phyloP scores from a whole-genome alignment of 2,329 filamentous ascomycete species.

The Alternaria solani region DNA sequence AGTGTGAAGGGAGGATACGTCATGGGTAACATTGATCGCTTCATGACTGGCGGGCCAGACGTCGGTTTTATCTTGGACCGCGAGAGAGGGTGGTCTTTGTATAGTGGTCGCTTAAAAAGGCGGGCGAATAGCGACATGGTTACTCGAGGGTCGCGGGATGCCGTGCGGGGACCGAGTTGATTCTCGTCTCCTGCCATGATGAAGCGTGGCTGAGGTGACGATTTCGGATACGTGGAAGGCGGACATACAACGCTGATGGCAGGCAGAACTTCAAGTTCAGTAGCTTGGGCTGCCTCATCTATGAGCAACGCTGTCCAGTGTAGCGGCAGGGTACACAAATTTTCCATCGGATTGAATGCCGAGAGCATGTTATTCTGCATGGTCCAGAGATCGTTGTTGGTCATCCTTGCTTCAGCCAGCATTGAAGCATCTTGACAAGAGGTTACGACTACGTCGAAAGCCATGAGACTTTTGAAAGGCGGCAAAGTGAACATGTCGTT shows the following conservation, averaged over 20 bases:
- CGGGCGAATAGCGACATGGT: slow-evolving; percentile 54
- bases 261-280: slow-evolving; percentile 53
- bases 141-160: slow-evolving; percentile 45
- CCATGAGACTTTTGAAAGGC: slow-evolving; percentile 50
- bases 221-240: slow-evolving; percentile 34
- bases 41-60: slow-evolving; percentile 36
- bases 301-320: slow-evolving; percentile 57
- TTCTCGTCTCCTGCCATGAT: slow-evolving; percentile 59
- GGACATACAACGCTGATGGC: slow-evolving; percentile 53
- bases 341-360: slow-evolving; percentile 41
- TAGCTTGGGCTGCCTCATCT: slow-evolving; percentile 58
- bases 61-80: slow-evolving; percentile 41
- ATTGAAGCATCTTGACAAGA: slow-evolving; percentile 54
- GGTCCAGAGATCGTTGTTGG: slow-evolving; percentile 53
- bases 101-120: slow-evolving; percentile 50
- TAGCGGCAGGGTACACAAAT: slow-evolving; percentile 21
- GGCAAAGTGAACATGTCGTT: slow-evolving; percentile 55
- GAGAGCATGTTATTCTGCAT: slow-evolving; percentile 46
- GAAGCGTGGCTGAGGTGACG: slow-evolving; percentile 46
- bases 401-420: slow-evolving; percentile 53
- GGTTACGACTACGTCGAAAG: slow-evolving; percentile 54
- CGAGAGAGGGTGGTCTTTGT: slow-evolving; percentile 53
- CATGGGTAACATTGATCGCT: slow-evolving; percentile 50
- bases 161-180: slow-evolving; percentile 54
- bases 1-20: slow-evolving; percentile 55